Evolutionary conservation across 1,284 basidiomycete genomes (phyloP).

Genomic region (Boletus holoroseus): DNA sequence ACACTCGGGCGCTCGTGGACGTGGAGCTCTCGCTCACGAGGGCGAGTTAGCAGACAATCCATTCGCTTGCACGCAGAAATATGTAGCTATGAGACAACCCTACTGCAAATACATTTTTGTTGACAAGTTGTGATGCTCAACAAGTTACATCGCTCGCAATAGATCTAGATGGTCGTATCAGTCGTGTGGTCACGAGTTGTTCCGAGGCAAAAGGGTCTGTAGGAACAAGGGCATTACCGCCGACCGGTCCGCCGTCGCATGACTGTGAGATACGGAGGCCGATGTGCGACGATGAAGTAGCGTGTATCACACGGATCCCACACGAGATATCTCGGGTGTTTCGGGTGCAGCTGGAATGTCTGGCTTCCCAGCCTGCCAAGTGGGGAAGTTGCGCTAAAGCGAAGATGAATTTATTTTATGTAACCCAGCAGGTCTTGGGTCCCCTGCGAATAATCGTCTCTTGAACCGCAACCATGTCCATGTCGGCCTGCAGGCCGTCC

Average conservation of each 20-base stretch:
- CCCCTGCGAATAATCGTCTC: conserved; percentile 19
- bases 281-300: conserved; percentile 1
- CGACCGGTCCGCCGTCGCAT: background rate
- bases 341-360: conserved; percentile 3
- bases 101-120: background rate
- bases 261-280: conserved; percentile 17
- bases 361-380: background rate
- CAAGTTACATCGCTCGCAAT: background rate
- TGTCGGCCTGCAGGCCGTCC: conserved; percentile 32
- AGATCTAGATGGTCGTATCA: background rate
- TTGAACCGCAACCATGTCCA: conserved; percentile 30
- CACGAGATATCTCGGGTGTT: conserved; percentile 16
- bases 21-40: conserved; percentile 60
- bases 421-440: conserved; percentile 16
- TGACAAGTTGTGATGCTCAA: background rate
- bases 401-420: conserved; percentile 21
- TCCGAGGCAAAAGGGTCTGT: conserved; percentile 9
- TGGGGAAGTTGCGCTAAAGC: conserved; percentile 2
- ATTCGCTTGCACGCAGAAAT: background rate
- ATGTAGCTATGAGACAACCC: background rate
- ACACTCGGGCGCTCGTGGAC: conserved; percentile 60
- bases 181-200: conserved; percentile 1
- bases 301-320: conserved; percentile 4
- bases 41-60: conserved; percentile 10
- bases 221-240: background rate